These are phyloP conservation scores for Medicago arabica DNA, from an alignment of 306 rosid species.

Conservation along the genomic window DNA sequence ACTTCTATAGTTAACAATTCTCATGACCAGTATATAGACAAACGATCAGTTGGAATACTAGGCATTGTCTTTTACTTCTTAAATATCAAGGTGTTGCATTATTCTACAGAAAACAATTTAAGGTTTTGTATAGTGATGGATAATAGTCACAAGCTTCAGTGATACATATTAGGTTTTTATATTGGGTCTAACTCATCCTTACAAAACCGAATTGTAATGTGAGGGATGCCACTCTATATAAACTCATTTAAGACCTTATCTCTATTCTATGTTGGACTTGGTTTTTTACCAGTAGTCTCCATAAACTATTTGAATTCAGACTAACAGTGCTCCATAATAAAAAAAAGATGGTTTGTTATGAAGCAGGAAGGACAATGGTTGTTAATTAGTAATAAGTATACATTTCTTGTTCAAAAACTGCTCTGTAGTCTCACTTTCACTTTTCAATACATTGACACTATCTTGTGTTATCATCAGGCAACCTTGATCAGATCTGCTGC, in stretches of 20 bases:
- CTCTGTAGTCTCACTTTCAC: constrained; percentile 23
- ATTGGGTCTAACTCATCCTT: neutral
- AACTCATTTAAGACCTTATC: neutral
- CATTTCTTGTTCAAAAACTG: constrained; percentile 35
- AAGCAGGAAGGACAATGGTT: constrained; percentile 9
- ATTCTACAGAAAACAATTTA: constrained; percentile 7
- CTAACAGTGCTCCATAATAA: constrained; percentile 28
- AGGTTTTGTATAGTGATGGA: constrained; percentile 30
- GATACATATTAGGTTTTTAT: neutral
- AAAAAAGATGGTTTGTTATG: constrained; percentile 19
- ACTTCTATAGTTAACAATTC: constrained; percentile 17
- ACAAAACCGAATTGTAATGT: neutral
- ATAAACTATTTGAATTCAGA: constrained; percentile 13
- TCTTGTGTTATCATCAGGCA: constrained; percentile 65
- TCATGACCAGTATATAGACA: constrained; percentile 17
- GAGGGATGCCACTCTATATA: neutral
- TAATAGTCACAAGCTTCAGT: constrained; percentile 1
- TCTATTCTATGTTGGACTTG: neutral
- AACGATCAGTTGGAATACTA: constrained; percentile 26
- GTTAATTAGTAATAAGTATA: constrained; percentile 14
- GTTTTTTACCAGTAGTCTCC: neutral
- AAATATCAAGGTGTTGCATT: constrained; percentile 25
- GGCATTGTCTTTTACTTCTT: constrained; percentile 23
- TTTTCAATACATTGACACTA: constrained; percentile 22
- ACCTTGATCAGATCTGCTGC: constrained; percentile 91